Evolutionary conservation across 345 rosid species (phyloP), one percentile per base, ranked within the genome.

Genomic region (Durio zibethinus): DNA sequence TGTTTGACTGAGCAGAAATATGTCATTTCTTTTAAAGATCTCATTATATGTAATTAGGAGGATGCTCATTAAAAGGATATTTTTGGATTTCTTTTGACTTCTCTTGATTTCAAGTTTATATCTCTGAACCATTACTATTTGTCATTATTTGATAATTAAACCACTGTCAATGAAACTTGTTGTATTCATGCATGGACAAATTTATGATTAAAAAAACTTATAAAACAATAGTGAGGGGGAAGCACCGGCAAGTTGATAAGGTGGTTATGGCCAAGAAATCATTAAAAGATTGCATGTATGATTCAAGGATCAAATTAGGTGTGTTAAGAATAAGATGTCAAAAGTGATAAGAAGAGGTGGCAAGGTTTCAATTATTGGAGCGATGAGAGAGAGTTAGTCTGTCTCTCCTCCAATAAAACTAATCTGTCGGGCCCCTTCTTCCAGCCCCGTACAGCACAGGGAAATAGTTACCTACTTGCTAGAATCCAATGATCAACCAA

Each of bases 331-430:
- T 35, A 33, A 76, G 64, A n/a, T 67, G 56, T 50, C 40, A 38
- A 50, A 48, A 35, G 0, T 48, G 38, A 48, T 0, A n/a, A 48
- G 0, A 9, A 20, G 29, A 50, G 57, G 52, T 36, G 71, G 59
- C 40, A 77, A 65, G 78, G 68, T 21, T 78, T 83, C 81, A 84
- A 87, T 83, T 76, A 87, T 80, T 85, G 80, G n/a, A 35, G 47
- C 66, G 61, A 71, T n/a, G 80, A 76, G 71, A 68, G 69, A 57
- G 53, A 27, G 78, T 72, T 76, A 33, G 14, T 63, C 79, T 47
- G 80, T 78, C 74, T 69, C 76, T 62, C 57, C 48, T 68, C 27
- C 21, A 12, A 42, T 23, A 75, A 77, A 62, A 45, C 29, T 77
- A 65, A 16, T 35, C 35, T 54, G 43, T 77, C 43, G 25, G 78